Evolutionary conservation across 345 rosid species (phyloP), one percentile per base, ranked within the genome.

Genomic region (Angophora floribunda): DNA sequence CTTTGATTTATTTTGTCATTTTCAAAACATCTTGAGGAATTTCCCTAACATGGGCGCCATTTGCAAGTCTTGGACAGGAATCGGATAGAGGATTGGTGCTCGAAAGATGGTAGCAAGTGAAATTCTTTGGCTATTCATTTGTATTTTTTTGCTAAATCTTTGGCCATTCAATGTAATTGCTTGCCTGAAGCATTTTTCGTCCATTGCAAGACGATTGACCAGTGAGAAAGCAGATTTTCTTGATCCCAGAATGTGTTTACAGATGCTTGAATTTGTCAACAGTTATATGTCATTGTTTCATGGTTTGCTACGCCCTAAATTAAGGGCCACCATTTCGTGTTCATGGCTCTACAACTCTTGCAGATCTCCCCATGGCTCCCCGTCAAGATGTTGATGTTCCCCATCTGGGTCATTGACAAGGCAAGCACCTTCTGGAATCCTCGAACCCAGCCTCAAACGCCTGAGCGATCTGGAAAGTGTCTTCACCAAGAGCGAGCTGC

Each of bases 401-500:
- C 98, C 98, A 97, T 93, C 67, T 94, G 88, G 89, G 91, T 92
- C 93, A 95, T 91, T 15, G 98, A 94, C 52, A 93, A 92, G 28
- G 97, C 95, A 86, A 96, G 92, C 6, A 95, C 90, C 87, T 86
- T 92, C 90, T 96, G 88, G 52, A 93, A 93, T 93, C 96, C 90
- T 95, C 97, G 32, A 94, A 93, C 90, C 90, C 91, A 9, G 52
- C 90, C 17, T 93, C 93, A 61, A 94, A 93, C 91, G 94, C 96
- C 41, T 90, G 41, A 30, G 91, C 87, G 6, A 97, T 93, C 67
- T 90, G 88, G 59, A n/a, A 89, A 4, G 95, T 93, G 91, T 91
- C 94, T 9, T 93, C 88, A n/a, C 89, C 89, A 52, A 41, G 89
- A 53, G 92, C 87, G 57, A 95, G 92, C 91, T 95, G 97, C 90